Evolutionary conservation across 805 yeast genomes (phyloP).

Genomic region (Ogataea ramenticola): DNA sequence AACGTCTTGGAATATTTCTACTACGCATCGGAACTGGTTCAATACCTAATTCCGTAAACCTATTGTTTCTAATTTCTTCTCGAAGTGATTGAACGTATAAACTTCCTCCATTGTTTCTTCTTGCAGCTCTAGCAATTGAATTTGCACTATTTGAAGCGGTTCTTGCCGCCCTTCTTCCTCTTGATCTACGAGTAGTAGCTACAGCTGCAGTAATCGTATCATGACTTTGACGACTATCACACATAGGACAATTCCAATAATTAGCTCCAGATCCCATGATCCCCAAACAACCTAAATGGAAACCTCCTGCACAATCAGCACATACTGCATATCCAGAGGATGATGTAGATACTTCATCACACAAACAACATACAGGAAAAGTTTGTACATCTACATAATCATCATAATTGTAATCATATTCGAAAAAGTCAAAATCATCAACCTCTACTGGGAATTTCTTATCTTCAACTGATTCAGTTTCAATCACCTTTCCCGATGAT

Average conservation of each 20-base stretch:
- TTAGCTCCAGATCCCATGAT: constrained; percentile 9
- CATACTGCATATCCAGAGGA: constrained; percentile 21
- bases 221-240: constrained; percentile 23
- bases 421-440: constrained; percentile 14
- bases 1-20: background rate
- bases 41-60: constrained; percentile 4
- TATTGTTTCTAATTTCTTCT: constrained; percentile 2
- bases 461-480: constrained; percentile 13
- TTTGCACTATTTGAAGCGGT: background rate
- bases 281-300: constrained; percentile 26
- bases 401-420: no score
- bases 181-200: constrained; percentile 2
- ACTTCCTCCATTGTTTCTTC: background rate
- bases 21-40: background rate
- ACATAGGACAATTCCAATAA: constrained; percentile 28
- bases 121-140: no score
- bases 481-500: constrained; percentile 9
- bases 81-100: background rate
- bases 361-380: constrained; percentile 22
- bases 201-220: constrained; percentile 11
- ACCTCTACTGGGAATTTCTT: constrained; percentile 16
- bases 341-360: constrained; percentile 20
- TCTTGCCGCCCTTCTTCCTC: constrained; percentile 1
- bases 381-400: no score
- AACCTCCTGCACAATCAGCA: constrained; percentile 24